These are phyloP conservation scores for Calonectria leucothoes DNA, from an alignment of 2,329 filamentous ascomycete genomes.

Conservation along the genomic window DNA sequence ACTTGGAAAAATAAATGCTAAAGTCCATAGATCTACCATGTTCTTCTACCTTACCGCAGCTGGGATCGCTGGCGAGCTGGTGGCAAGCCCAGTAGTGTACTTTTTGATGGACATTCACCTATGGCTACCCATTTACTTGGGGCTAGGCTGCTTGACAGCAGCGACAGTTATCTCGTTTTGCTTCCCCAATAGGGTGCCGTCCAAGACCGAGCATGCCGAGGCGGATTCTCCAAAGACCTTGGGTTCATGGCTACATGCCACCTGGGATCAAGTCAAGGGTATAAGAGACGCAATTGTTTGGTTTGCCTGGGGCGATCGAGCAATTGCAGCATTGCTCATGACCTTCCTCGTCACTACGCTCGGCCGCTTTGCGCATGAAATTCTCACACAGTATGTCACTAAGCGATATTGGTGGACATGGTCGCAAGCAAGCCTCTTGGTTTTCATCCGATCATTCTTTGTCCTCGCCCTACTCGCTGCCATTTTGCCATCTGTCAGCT, in stretches of 20 bases:
- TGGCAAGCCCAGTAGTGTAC: not conserved
- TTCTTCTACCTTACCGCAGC: not conserved
- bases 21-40: not conserved
- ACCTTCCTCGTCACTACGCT: not conserved
- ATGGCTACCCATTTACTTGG: not conserved
- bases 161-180: not conserved
- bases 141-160: not conserved
- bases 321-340: not conserved
- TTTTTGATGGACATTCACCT: not conserved
- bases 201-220: too few species aligned
- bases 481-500: not conserved
- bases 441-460: not conserved
- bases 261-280: not conserved
- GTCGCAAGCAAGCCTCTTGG: not conserved
- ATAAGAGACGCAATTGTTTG: not conserved
- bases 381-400: not conserved
- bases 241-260: not conserved
- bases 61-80: not conserved
- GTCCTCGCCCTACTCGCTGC: not conserved
- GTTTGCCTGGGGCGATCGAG: not conserved
- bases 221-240: not conserved
- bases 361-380: not conserved
- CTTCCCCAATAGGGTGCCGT: not conserved
- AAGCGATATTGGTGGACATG: not conserved
- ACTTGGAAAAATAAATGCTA: not conserved